Evolutionary conservation across 202 grass and related monocot genomes (phyloP), one percentile per base, ranked within the genome.

Genomic region (Elaeis oleifera): DNA sequence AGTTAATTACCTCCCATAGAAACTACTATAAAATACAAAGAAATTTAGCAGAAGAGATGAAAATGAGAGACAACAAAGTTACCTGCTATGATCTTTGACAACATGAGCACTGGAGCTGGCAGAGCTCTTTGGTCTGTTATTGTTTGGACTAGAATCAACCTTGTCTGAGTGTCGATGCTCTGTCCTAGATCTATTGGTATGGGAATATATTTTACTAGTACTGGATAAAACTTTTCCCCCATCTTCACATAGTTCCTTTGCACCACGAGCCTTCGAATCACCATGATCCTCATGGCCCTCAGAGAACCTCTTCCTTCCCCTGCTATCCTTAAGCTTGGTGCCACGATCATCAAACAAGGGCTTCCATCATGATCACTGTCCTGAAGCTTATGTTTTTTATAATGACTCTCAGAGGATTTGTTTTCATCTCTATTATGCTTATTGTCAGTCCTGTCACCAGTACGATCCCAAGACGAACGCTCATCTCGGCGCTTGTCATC

Each of bases 51-150:
- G 22, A 68, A 32, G 36, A 5, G 36, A 44, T 44, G 36, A 44
- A 36, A 44, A 13, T 14, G 11, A 44, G 11, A 71, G 31, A 74
- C 20, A 64, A 76, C 51, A 68, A 26, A 84, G 53, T 27, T 85
- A 90, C 91, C 91, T 83, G 76, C 70, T 91, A 83, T 83, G 81
- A 83, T 90, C 91, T 78, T 88, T 90, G 18, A 79, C 84, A 21
- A 78, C 73, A 71, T 85, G 73, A 73, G 78, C 50, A 67, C 68
- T 88, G 66, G 74, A 76, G 57, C 79, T 78, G 59, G 76, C 72
- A 51, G 84, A 90, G 79, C 71, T 76, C 76, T 83, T 96, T 70
- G 59, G 39, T 59, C 81, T 73, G 60, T 80, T 67, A 72, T 89
- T 86, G 70, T 63, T 88, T 18, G 79, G 83, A 84, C 85, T 94